Base-by-base conservation (phyloP, 1,284 basidiomycete species). In the Fomitopsis betulina region DNA sequence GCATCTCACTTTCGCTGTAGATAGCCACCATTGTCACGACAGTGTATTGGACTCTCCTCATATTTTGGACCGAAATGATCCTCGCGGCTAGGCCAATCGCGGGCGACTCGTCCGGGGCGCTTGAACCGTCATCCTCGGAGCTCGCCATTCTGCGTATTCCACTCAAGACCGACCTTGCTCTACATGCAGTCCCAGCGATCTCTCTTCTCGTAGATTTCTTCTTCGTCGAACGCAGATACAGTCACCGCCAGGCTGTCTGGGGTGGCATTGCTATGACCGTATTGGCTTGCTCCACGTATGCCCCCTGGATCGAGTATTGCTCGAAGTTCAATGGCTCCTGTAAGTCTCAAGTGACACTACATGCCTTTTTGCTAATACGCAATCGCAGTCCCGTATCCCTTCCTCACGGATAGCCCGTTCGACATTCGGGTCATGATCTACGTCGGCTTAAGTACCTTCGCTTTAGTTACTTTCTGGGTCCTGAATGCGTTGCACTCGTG, bases 371-470 rank as follows among this genome's bases (percentile, higher is more conserved):
- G 33, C 37, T 58, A 37, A 50, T 15, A 38, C 37, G 32, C 58
- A 35, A 42, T 32, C 25, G 4, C 60, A 90, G 87, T 92, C 72
- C 89, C 91, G 19, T 93, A 93, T 72, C 91, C 91, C 0, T 93
- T 93, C 76, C 75, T 94, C 59, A 89, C 84, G 0, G 66, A 85
- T 30, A 86, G 79, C 66, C 72, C 81, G 0, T 73, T 84, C 15
- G 65, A 72, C 8, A 71, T 78, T 33, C 80, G 91, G 17, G 61
- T 85, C n/a, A 72, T 67, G 19, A 89, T 92, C 30, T 94, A 93
- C 70, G 64, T 67, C 8, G 78, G 73, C 2, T 79, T 81, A 0
- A 78, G 80, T 0, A 55, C 71, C 0, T 73, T 89, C 35, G 85
- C 87, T 5, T 75, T 84, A 37, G 51, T 76, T 2, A 83, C 82